These are phyloP conservation scores for Protostelium mycophagum DNA, from an alignment of 78 protist genomes.

Conservation along the genomic window DNA sequence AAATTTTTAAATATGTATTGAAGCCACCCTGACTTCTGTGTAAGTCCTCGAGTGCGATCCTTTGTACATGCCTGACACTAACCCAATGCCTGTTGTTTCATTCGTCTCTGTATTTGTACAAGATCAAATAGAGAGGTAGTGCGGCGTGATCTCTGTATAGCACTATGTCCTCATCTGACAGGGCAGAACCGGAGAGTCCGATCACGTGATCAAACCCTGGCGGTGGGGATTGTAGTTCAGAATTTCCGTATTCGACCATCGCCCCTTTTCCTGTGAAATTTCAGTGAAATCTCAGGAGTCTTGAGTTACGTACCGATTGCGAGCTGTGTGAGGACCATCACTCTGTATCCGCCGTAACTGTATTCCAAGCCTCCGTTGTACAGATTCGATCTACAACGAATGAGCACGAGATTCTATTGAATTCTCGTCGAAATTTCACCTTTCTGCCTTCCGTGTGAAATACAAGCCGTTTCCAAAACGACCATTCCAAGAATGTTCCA, in stretches of 20 bases:
- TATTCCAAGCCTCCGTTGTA: neutral
- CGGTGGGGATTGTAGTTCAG: neutral
- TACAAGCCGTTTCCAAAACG: neutral
- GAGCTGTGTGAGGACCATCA: neutral
- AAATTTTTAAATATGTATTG: too few relatives aligned
- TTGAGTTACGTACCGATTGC: too few relatives aligned
- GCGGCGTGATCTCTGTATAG: neutral
- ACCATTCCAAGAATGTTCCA: neutral
- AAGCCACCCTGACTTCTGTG: too few relatives aligned
- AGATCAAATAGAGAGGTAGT: neutral
- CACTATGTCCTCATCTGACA: neutral
- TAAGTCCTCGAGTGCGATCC: too few relatives aligned
- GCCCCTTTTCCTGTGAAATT: neutral
- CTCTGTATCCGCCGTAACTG: neutral
- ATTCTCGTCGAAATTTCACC: neutral
- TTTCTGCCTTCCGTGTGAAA: neutral
- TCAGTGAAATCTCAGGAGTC: too few relatives aligned
- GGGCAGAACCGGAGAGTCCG: neutral
- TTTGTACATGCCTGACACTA: too few relatives aligned
- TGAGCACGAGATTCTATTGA: too few relatives aligned
- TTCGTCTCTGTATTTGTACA: neutral
- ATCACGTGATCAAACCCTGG: neutral
- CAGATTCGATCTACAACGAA: neutral
- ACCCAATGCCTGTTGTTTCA: too few relatives aligned
- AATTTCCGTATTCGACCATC: neutral